phyloP scores from a whole-genome alignment of 2,329 filamentous ascomycete species.

The Akanthomyces muscarius region DNA sequence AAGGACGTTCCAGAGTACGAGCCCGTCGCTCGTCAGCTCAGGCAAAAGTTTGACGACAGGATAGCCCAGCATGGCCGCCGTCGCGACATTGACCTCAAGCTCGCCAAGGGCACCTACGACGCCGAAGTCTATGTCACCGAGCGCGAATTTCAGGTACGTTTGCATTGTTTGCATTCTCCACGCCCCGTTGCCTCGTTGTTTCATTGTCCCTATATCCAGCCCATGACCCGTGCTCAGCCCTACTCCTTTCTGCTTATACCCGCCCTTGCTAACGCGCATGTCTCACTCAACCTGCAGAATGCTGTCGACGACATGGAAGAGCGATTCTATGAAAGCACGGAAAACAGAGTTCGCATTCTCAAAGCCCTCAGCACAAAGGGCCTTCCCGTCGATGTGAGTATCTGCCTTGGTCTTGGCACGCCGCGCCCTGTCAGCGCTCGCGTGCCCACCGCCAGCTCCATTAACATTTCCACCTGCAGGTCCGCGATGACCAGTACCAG shows the following conservation, averaged over 20 bases:
- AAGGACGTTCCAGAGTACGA: constrained; percentile 51
- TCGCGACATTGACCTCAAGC: constrained; percentile 32
- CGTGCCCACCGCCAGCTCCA: neutral
- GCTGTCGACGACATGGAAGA: constrained; percentile 37
- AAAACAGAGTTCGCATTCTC: constrained; percentile 44
- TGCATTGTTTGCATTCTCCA: constrained; percentile 13
- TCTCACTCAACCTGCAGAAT: constrained; percentile 29
- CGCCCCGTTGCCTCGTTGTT: neutral
- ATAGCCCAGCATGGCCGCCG: constrained; percentile 30
- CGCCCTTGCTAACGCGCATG: constrained; percentile 13
- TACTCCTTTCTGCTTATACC: constrained; percentile 20
- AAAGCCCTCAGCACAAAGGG: constrained; percentile 39
- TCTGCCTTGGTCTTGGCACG: constrained; percentile 15
- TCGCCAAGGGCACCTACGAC: constrained; percentile 37
- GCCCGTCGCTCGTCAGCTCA: constrained; percentile 48
- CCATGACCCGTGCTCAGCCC: neutral
- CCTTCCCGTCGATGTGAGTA: constrained; percentile 48
- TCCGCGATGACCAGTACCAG: constrained; percentile 42
- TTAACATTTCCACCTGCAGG: constrained; percentile 27
- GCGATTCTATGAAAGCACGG: constrained; percentile 42
- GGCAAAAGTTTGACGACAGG: constrained; percentile 29
- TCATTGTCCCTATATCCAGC: constrained; percentile 7
- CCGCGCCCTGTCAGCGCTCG: constrained; percentile 18
- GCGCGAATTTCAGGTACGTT: constrained; percentile 38
- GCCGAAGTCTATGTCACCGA: constrained; percentile 32